Evolutionary conservation across 345 rosid genomes (phyloP), one percentile per base, ranked within the genome.

Genomic region (Draba incana): DNA sequence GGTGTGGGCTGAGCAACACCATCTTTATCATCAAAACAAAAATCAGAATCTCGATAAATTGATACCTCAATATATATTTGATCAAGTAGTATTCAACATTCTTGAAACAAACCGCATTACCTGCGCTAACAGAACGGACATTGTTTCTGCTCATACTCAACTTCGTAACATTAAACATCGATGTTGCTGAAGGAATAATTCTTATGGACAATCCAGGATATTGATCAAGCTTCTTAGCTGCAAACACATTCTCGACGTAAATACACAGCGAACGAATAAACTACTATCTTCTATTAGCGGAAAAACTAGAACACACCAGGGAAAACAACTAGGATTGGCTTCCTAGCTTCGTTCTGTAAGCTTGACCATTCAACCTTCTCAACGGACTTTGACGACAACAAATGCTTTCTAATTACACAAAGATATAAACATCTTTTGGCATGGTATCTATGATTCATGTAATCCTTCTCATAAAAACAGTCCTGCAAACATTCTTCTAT

Each of bases 361-460:
- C 75, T 56, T 2, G 98, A 87, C 98, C 97, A 93, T 35, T 82
- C 90, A 64, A 90, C 82, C 79, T 86, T 93, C 57, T 77, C 69
- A 24, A 90, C 54, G 13, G 76, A 74, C 2, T 79, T 57, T 7
- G 86, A 83, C 14, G 65, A 77, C 68, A 75, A 53, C 82, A 91
- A 74, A 76, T 81, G 82, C 71, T 86, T 87, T 83, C 82, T 85
- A 54, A 93, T 68, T 15, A 86, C 72, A 69, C 91, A 87, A 45
- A 93, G 96, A 80, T 91, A 88, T 30, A 90, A 72, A 76, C 82
- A 87, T 75, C 98, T 77, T 78, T 88, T 91, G 70, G 94, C 97
- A 77, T 88, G 92, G 78, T 93, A 93, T 27, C 98, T 82, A 60
- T 90, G 69, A 84, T 91, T 85, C 69, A 90, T 80, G 76, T 85